Base-by-base conservation (phyloP, 2,329 filamentous ascomycete species). In the Phyllosticta capitalensis region DNA sequence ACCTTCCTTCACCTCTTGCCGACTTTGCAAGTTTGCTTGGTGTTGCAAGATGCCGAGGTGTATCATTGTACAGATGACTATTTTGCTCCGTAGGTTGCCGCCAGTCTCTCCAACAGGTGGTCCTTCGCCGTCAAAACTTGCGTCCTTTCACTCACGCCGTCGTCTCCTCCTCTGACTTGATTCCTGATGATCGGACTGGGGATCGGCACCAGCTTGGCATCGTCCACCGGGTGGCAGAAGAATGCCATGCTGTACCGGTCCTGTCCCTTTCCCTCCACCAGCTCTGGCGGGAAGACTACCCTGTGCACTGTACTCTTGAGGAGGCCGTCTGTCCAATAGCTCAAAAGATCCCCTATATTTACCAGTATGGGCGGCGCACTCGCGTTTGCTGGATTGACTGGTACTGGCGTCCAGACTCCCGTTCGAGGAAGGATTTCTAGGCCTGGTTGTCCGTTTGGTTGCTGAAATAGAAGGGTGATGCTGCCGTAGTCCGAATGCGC, bases 251-350 rank as follows among this genome's bases (percentile, higher is more conserved):
- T 81, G 66, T 84, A 84, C 60, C 83, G 68, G 62, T 81, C 78
- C n/a, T 71, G 64, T 22, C 66, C 62, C 62, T 71, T 63, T 54
- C 60, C 24, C 5, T 17, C 21, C 56, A 62, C 59, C 28, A 72
- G 75, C 0, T 74, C 74, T 26, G 70, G 66, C 1, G 81, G 79
- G 64, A 96, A 94, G 0, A 92, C 84, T 28, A 97, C 94, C 10
- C 92, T 80, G 70, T 97, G 94, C 5, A 96, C 84, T 0, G 92
- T 96, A 65, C 87, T 91, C 66, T 90, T 88, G 63, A 97, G 80
- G 53, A 96, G 74, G 0, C 92, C 91, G 64, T 88, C 87, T 0
- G 94, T 97, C 92, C 92, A 97, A 72, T 95, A 94, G 33, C 84
- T 87, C 14, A 89, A 75, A 33, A 88, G 65, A 68, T 89, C 86